Evolutionary conservation across 306 rosid species (phyloP).

Genomic region (Sechiopsis laciniata): DNA sequence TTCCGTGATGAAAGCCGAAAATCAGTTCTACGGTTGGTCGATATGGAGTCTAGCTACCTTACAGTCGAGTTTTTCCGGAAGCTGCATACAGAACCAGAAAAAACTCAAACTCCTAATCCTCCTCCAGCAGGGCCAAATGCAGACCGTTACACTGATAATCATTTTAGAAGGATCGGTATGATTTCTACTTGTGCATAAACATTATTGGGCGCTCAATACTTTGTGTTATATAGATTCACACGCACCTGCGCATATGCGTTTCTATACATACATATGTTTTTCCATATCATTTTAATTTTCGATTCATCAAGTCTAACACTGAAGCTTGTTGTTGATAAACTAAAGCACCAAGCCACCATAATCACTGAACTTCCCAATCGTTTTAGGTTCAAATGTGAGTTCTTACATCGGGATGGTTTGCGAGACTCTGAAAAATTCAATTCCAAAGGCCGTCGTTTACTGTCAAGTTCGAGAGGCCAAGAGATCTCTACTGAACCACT

Average conservation of each 20-base stretch:
- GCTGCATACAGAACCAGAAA: conserved; percentile 72
- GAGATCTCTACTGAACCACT: conserved; percentile 75
- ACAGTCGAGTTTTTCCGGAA: conserved; percentile 92
- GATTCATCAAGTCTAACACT: background rate
- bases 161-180: conserved; percentile 84
- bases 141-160: conserved; percentile 58
- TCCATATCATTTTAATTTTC: background rate
- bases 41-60: conserved; percentile 94
- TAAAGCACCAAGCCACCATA: background rate
- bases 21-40: conserved; percentile 83
- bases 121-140: conserved; percentile 37
- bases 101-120: conserved; percentile 42
- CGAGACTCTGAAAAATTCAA: conserved; percentile 70
- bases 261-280: background rate
- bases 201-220: background rate
- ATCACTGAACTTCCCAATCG: conserved; percentile 22
- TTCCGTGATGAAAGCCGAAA: conserved; percentile 88
- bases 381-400: conserved; percentile 84
- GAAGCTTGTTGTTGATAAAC: background rate
- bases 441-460: conserved; percentile 95
- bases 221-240: background rate
- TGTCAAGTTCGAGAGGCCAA: conserved; percentile 99
- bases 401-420: conserved; percentile 80
- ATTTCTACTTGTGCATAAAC: background rate
- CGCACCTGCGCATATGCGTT: background rate